phyloP scores from a whole-genome alignment of 208 protist genomes.

The Leishmania braziliensis region DNA sequence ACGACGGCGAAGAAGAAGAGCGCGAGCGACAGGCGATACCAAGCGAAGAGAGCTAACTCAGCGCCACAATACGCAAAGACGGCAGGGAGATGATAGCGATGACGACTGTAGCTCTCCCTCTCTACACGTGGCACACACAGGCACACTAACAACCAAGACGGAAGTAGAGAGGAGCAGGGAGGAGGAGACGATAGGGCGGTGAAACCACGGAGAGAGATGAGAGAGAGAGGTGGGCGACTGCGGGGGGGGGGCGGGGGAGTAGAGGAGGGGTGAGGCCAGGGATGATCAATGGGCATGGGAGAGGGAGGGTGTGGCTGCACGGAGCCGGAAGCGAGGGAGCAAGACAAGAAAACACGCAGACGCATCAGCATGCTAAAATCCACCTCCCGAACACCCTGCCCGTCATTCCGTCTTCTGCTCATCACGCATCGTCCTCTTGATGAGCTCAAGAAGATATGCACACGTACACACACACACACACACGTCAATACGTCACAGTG shows the following conservation, averaged over 20 bases:
- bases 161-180: neutral
- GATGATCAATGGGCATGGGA: no score
- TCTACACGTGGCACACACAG: neutral
- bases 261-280: neutral
- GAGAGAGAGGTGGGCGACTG: neutral
- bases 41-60: neutral
- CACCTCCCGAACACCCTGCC: neutral
- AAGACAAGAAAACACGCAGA: neutral
- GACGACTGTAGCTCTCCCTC: neutral
- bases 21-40: no score
- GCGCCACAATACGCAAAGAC: neutral
- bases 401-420: neutral
- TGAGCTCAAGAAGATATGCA: neutral
- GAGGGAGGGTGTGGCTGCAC: neutral
- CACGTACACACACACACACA: neutral
- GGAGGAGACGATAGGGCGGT: neutral
- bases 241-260: neutral
- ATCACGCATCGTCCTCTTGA: neutral
- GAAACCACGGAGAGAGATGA: neutral
- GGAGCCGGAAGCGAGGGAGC: neutral
- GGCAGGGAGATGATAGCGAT: neutral
- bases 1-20: no score
- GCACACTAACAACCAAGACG: neutral
- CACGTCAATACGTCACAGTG: conserved; percentile 26
- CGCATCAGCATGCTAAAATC: neutral